phyloP scores from a whole-genome alignment of 441 rosid genomes.

The Bruguiera hainesii region DNA sequence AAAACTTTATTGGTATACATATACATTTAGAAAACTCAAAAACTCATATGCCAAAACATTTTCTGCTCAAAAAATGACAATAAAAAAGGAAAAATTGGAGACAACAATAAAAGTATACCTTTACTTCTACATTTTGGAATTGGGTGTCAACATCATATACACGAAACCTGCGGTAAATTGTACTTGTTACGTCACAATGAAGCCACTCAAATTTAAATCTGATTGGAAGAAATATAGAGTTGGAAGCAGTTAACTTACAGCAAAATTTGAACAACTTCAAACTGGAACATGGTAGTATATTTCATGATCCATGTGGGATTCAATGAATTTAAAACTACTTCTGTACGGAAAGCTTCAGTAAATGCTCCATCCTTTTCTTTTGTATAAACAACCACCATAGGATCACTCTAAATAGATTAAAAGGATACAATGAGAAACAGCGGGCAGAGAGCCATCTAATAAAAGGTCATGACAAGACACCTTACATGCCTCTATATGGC shows the following conservation, averaged over 20 bases:
- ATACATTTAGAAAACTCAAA: too few species aligned
- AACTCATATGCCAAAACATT: background rate
- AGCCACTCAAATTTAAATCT: slow-evolving; percentile 16
- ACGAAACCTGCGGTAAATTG: slow-evolving; percentile 47
- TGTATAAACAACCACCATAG: slow-evolving; percentile 71
- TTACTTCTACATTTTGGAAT: slow-evolving; percentile 61
- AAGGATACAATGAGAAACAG: slow-evolving; percentile 5
- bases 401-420: slow-evolving; percentile 67
- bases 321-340: slow-evolving; percentile 80
- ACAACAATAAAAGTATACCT: slow-evolving; percentile 39
- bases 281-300: slow-evolving; percentile 47
- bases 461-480: background rate
- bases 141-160: slow-evolving; percentile 82
- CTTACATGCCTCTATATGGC: background rate
- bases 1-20: background rate
- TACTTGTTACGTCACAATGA: slow-evolving; percentile 18
- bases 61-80: background rate
- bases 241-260: slow-evolving; percentile 47
- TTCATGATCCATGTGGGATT: slow-evolving; percentile 77
- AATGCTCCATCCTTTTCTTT: slow-evolving; percentile 67
- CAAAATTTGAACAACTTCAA: slow-evolving; percentile 75
- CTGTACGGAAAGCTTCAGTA: slow-evolving; percentile 66
- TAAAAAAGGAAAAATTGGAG: background rate
- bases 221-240: background rate
- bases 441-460: too few species aligned